A percentile compares a stretch with the other conserved stretches of the same genome.
Evolutionary conservation across 2,329 filamentous ascomycete genomes (phyloP).

Genomic region (Aspergillus luchuensis): DNA sequence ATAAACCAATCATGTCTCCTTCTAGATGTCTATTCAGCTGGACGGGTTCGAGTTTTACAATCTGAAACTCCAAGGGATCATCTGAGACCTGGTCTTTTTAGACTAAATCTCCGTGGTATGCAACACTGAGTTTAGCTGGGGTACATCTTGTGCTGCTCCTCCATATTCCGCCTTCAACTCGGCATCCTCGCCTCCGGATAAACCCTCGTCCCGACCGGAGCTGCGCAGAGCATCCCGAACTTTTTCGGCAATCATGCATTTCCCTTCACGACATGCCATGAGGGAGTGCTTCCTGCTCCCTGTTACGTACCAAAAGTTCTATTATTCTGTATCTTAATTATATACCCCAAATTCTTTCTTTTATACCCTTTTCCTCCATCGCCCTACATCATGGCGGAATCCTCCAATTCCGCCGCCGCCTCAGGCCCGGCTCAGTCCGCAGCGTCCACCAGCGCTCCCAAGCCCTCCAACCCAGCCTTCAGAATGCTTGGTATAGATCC

Average conservation of each 20-base stretch:
- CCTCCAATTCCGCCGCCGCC: slow-evolving; percentile 37
- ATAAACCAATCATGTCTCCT: no score
- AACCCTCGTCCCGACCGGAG: slow-evolving; percentile 12
- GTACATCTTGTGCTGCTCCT: not conserved
- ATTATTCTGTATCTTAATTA: not conserved
- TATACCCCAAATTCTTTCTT: not conserved
- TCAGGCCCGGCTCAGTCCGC: slow-evolving; percentile 41
- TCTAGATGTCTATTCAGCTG: no score
- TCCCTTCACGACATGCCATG: not conserved
- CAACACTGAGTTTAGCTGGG: not conserved
- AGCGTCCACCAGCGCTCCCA: slow-evolving; percentile 24
- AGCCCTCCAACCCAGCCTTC: slow-evolving; percentile 68
- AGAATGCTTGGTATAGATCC: slow-evolving; percentile 63
- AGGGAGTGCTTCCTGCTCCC: not conserved
- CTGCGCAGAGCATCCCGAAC: slow-evolving; percentile 12
- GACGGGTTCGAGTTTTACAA: not conserved
- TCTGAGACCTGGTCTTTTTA: not conserved
- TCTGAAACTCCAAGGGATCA: not conserved
- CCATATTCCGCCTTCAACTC: not conserved
- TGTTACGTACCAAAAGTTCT: not conserved
- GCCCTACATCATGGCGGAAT: slow-evolving; percentile 38
- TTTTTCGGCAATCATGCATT: slow-evolving; percentile 7
- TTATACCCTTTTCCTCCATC: not conserved
- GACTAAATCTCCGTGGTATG: not conserved
- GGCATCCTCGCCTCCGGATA: slow-evolving; percentile 8